phyloP scores from a whole-genome alignment of 371 early-diverging fungal genomes.

The Mortierella sp. region DNA sequence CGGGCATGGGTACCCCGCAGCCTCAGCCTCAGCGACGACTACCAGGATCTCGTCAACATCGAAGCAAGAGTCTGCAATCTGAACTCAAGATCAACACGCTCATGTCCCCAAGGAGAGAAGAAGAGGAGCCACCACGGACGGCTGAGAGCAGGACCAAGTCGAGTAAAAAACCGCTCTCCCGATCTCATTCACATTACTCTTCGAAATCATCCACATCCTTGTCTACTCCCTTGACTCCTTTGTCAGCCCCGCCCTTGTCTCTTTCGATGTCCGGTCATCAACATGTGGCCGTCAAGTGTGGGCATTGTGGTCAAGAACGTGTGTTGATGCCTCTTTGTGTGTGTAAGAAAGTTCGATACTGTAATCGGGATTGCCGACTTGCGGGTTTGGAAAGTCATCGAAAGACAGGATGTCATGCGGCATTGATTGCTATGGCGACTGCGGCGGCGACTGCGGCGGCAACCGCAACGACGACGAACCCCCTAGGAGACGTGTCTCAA shows the following conservation, averaged over 20 bases:
- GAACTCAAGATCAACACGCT: slow-evolving; percentile 9
- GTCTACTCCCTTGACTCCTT: too few species aligned
- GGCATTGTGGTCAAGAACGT: slow-evolving; percentile 32
- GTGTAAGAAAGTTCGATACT: slow-evolving; percentile 46
- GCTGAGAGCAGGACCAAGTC: too few species aligned
- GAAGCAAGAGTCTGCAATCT: slow-evolving; percentile 11
- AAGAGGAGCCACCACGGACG: too few species aligned
- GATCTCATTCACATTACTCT: too few species aligned
- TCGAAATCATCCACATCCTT: too few species aligned
- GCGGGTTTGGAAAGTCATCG: slow-evolving; percentile 37
- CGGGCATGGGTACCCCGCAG: background rate
- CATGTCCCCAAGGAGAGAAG: too few species aligned
- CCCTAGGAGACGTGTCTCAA: too few species aligned
- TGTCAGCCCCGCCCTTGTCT: background rate
- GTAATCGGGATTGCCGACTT: slow-evolving; percentile 36
- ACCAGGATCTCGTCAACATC: slow-evolving; percentile 3
- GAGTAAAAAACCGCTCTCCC: too few species aligned
- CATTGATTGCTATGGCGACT: background rate
- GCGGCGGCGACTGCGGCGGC: background rate
- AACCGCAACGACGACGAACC: too few species aligned
- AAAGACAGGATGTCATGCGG: slow-evolving; percentile 32
- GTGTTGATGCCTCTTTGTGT: slow-evolving; percentile 44
- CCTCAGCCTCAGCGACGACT: background rate
- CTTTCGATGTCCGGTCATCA: slow-evolving; percentile 37
- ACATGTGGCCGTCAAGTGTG: slow-evolving; percentile 26